These are phyloP conservation scores for Neonothopanus nambi DNA, from an alignment of 1,284 basidiomycete species.

Conservation along the genomic window DNA sequence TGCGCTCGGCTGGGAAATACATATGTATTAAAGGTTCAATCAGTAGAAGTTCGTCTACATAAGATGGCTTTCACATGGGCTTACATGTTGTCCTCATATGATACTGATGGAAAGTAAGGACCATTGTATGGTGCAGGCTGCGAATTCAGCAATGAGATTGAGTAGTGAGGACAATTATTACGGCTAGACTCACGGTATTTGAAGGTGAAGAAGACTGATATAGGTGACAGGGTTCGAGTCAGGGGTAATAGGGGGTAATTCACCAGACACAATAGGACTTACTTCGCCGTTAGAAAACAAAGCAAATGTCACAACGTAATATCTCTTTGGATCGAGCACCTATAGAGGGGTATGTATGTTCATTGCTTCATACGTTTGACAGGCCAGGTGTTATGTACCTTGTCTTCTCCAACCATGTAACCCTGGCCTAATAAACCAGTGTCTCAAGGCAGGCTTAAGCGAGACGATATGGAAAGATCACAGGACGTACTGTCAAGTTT, in stretches of 20 bases:
- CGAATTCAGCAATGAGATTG: constrained; percentile 13
- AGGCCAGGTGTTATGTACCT: constrained; percentile 27
- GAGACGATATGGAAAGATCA: not conserved
- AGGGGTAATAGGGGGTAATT: not conserved
- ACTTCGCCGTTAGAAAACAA: constrained; percentile 63
- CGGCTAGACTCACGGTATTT: constrained; percentile 44
- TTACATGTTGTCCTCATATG: constrained; percentile 63
- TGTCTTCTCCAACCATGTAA: constrained; percentile 52
- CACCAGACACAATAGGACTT: constrained; percentile 12
- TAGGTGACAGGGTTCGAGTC: not conserved
- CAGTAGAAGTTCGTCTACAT: not conserved
- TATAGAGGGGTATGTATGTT: constrained; percentile 18
- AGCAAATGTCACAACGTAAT: constrained; percentile 58
- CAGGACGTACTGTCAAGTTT: constrained; percentile 33
- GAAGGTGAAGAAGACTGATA: constrained; percentile 61
- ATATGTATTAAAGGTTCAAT: not conserved
- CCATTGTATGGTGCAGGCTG: constrained; percentile 49
- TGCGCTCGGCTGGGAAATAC: constrained; percentile 48
- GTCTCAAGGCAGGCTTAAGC: not conserved
- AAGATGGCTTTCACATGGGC: constrained; percentile 12
- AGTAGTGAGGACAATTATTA: not conserved
- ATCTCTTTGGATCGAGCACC: constrained; percentile 50
- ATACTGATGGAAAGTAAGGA: constrained; percentile 46
- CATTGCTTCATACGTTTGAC: constrained; percentile 5
- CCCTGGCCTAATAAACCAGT: constrained; percentile 41